Base-by-base conservation (phyloP, 2,329 filamentous ascomycete genomes). In the Ustilaginoidea virens region DNA sequence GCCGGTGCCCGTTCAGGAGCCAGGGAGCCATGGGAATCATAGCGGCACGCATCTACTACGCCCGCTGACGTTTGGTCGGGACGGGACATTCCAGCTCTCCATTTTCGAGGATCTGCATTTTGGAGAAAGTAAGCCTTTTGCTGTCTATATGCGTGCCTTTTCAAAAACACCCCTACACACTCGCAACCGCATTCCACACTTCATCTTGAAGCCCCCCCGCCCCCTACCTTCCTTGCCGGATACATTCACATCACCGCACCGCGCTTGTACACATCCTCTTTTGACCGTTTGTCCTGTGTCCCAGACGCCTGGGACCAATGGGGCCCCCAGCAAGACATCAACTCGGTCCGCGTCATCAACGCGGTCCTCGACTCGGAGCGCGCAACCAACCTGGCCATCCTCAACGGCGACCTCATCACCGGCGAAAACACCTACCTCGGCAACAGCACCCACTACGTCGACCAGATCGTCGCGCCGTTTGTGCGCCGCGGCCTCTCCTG, bases 61-160 rank as follows among this genome's bases (percentile, higher is more conserved):
- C 2, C 36, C 38, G 4, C 31, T 50, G 4, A 38, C 34, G 6
- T 64, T 68, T 37, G 46, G 44, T 7, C 13, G 39, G 1, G 53
- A 63, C 25, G 61, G 60, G 5, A 60, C 52, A 0, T 68, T 69
- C 38, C 60, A 65, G 29, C 52, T 69, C 18, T 53, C 69, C 2
- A 61, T 82, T 9, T 78, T 83, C 35, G 65, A 69, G 17, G 78
- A 83, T 39, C 49, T 82, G 6, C 77, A 83, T 44, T 78, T 77
- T 43, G 78, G 75, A 7, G 77, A 83, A 48, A 65, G 69, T 69
- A 49, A 38, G 53, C 45, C 13, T 16, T 12, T 24, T 2, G n/a
- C n/a, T n/a, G n/a, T n/a, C n/a, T n/a, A n/a, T n/a, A n/a, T n/a
- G n/a, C n/a, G n/a, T n/a, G n/a, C n/a, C n/a, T n/a, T n/a, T n/a